Base-by-base conservation (phyloP, 140 eudicot genomes). In the Oenanthe javanica region DNA sequence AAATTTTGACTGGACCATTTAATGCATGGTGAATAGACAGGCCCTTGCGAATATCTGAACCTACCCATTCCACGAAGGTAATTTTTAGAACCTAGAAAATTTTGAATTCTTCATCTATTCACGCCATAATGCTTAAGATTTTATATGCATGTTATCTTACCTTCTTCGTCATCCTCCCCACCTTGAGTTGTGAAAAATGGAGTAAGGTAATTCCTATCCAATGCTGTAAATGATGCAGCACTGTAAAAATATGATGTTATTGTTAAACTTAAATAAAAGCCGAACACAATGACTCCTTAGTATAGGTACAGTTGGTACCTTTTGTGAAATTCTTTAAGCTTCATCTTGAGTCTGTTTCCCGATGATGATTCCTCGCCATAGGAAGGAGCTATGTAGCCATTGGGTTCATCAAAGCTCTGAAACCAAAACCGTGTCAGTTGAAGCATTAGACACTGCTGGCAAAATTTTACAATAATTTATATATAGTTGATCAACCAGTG, bases 151-250 rank as follows among this genome's bases (percentile, higher is more conserved):
- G 43, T 82, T 45, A 86, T 48, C 81, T 89, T 88, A 93, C 98
- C 97, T 36, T 81, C 84, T 12, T 83, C 91, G 61, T 89, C 96
- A 25, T 92, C 99, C 72, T 88, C 96, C 51, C 91, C 97, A 81
- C 86, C 25, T 84, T 95, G 99, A 82, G 91, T 88, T 61, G 99
- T 95, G 74, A 95, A 95, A 86, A 95, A 92, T 23, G 99, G 99
- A 23, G 99, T 95, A 69, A 95, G 96, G 88, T 95, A 95, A 89
- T 95, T 90, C 81, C 88, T 91, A 80, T 95, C 99, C 74, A 95
- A 79, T 82, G 95, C 92, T 74, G 97, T 82, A 82, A 95, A 95
- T 38, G 98, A 90, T 69, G 97, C 85, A 9, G 99, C 86, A 83
- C 98, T 95, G 94, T 86, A 66, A 15, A 74, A 79, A 84, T 84